These are phyloP conservation scores for Phyllosticta citriasiana DNA, from an alignment of 2,329 filamentous ascomycete species.

Conservation along the genomic window DNA sequence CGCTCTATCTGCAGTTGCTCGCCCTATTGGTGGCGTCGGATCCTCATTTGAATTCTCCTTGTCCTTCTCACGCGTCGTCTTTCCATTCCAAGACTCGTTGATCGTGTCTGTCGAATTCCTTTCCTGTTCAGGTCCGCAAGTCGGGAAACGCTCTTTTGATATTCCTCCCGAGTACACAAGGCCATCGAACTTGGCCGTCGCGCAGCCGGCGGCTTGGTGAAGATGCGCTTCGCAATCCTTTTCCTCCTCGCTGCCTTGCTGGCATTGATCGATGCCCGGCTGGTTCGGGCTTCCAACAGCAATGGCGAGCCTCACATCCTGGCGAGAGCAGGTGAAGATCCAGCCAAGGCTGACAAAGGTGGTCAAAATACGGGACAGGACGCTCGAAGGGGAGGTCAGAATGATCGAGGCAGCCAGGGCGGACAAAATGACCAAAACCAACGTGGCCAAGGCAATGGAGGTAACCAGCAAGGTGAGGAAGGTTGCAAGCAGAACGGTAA, in stretches of 20 bases:
- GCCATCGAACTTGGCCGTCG: not conserved
- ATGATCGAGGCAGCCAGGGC: conserved; percentile 1
- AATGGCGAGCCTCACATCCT: not conserved
- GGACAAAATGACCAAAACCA: conserved; percentile 14
- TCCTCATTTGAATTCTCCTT: conserved; percentile 25
- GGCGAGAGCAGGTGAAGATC: not conserved
- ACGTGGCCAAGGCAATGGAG: not conserved
- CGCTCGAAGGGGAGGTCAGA: conserved; percentile 11
- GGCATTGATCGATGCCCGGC: conserved; percentile 3
- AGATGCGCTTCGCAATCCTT: conserved; percentile 28
- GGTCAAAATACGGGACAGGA: conserved; percentile 6
- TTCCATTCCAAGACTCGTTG: conserved; percentile 26
- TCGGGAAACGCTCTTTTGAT: conserved; percentile 26
- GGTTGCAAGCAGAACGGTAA: conserved; percentile 11
- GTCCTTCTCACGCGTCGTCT: conserved; percentile 20
- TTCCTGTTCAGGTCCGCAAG: conserved; percentile 25
- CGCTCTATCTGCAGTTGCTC: not conserved
- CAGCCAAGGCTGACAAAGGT: conserved; percentile 15
- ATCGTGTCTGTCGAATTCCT: conserved; percentile 25
- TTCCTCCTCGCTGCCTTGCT: conserved; percentile 5
- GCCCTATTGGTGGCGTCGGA: not conserved
- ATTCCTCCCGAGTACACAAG: not conserved
- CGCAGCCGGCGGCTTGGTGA: conserved; percentile 9
- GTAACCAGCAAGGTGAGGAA: conserved; percentile 1
- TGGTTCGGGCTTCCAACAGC: conserved; percentile 21